Conservation (phyloP, 2,329 filamentous ascomycete species). For the Ceratocystis albifundus region DNA sequence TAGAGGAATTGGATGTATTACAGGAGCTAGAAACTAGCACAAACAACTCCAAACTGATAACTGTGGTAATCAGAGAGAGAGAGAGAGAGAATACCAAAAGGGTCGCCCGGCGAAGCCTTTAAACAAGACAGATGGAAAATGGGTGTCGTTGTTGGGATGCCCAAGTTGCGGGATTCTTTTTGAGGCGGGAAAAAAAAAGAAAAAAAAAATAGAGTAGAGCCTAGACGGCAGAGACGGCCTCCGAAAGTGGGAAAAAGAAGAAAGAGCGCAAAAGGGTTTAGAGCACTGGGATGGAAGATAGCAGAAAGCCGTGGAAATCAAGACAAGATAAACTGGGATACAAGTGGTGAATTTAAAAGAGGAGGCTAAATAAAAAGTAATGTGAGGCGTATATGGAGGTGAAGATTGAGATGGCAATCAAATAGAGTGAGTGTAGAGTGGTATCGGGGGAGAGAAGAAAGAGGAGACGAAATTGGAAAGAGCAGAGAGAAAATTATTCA, state of each 20-base stretch:
- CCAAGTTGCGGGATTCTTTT: not conserved
- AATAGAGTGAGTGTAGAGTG: not conserved
- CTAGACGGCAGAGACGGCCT: not conserved
- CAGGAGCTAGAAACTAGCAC: not conserved
- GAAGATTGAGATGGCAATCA: not conserved
- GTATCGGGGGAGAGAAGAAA: not conserved
- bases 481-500: not conserved
- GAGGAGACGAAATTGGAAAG: not conserved
- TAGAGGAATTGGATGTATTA: not conserved
- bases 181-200: not conserved
- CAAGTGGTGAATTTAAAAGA: not conserved
- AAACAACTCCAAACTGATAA: not conserved
- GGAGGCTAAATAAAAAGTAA: not conserved
- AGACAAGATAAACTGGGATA: not conserved
- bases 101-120: not conserved
- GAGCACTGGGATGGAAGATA: not conserved
- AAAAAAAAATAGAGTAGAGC: not conserved
- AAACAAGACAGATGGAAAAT: not conserved
- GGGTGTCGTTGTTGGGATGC: not conserved
- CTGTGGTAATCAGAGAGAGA: not conserved
- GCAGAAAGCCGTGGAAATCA: not conserved
- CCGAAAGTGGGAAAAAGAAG: not conserved
- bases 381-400: not conserved
- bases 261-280: not conserved
- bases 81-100: not conserved